These are phyloP conservation scores for Botryotinia narcissicola DNA, from an alignment of 2,329 filamentous ascomycete species.

Conservation along the genomic window DNA sequence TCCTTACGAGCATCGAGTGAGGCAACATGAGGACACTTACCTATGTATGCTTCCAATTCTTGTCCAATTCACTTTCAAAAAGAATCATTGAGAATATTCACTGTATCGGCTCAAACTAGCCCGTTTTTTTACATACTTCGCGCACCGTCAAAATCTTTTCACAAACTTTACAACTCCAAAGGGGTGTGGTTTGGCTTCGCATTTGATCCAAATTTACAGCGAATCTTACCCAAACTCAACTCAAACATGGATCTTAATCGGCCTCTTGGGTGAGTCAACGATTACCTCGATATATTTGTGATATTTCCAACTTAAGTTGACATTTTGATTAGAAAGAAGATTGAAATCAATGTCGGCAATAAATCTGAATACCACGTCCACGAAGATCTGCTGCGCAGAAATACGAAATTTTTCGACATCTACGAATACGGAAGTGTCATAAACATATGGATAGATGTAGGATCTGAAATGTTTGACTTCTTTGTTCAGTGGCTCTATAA, in stretches of 20 bases:
- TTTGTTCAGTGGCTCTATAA: not conserved
- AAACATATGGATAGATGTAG: not conserved
- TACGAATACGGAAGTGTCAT: accelerated
- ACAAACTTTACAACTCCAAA: not conserved
- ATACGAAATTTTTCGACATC: not conserved
- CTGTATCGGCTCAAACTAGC: not conserved
- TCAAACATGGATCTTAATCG: not conserved
- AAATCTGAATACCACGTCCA: not conserved
- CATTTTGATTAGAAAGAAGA: not conserved
- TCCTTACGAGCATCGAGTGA: not conserved
- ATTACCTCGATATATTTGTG: not conserved
- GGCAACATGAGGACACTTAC: not conserved
- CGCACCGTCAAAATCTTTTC: not conserved
- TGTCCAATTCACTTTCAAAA: not conserved
- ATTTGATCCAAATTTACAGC: not conserved
- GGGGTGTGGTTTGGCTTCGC: not conserved
- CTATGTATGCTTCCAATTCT: no score
- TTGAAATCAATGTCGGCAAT: not conserved
- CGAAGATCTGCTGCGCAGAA: not conserved
- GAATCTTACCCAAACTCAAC: not conserved
- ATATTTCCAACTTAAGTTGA: not conserved
- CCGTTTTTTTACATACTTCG: not conserved
- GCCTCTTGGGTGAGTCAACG: not conserved
- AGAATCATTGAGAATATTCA: not conserved
- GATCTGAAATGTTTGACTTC: not conserved